Percentiles rank a stretch among this genome's conserved stretches.
phyloP scores from a whole-genome alignment of 768 basidiomycete genomes.

The Phaeolepiota aurea region DNA sequence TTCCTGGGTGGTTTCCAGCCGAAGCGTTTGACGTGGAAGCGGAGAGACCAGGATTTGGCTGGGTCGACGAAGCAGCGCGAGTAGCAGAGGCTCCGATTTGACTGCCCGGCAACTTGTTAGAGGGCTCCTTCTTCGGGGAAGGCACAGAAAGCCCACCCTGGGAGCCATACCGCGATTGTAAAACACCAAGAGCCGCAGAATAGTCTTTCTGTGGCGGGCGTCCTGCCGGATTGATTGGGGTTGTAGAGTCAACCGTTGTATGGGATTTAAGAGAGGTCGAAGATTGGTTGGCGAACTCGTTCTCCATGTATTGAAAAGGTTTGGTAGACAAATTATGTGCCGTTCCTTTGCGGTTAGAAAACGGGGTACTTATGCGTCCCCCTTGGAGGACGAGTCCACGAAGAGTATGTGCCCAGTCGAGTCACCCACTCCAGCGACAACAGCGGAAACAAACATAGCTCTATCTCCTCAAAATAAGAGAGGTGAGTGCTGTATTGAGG shows the following conservation, averaged over 20 bases:
- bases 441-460: too few relatives aligned
- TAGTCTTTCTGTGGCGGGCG: slow-evolving; percentile 24
- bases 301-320: slow-evolving; percentile 3
- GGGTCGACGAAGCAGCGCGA: too few relatives aligned
- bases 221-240: slow-evolving; percentile 9
- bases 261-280: slow-evolving; percentile 16
- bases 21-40: too few relatives aligned
- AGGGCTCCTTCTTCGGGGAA: slow-evolving; percentile 18
- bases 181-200: slow-evolving; percentile 22
- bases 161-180: slow-evolving; percentile 28
- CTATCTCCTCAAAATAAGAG: too few relatives aligned
- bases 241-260: slow-evolving; percentile 14
- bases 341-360: background rate
- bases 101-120: slow-evolving; percentile 13
- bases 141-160: slow-evolving; percentile 19
- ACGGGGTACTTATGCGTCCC: background rate
- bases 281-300: slow-evolving; percentile 6
- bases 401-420: too few relatives aligned
- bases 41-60: too few relatives aligned
- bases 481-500: too few relatives aligned
- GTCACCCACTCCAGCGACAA: too few relatives aligned
- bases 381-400: too few relatives aligned
- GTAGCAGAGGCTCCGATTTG: background rate
- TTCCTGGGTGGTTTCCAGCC: too few relatives aligned
- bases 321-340: too few relatives aligned